Evolutionary conservation across 441 rosid species (phyloP).

Genomic region (Francoa sonchifolia): DNA sequence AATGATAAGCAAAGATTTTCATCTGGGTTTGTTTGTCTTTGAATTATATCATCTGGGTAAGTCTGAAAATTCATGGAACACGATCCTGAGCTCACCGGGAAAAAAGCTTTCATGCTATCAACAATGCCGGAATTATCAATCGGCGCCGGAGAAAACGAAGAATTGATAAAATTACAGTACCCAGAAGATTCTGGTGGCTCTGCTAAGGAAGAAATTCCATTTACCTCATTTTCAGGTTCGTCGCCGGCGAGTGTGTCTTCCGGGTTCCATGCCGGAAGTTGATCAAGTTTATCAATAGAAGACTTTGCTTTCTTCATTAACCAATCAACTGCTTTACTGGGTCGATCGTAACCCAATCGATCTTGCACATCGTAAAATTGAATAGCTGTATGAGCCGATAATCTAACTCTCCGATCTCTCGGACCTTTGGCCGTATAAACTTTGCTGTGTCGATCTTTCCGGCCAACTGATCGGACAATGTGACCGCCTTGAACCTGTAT

Average conservation of each 20-base stretch:
- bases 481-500: constrained; percentile 51
- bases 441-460: constrained; percentile 58
- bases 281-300: constrained; percentile 38
- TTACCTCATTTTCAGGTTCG: too few species aligned
- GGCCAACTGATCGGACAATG: constrained; percentile 41
- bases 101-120: constrained; percentile 31
- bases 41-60: constrained; percentile 36
- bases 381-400: constrained; percentile 52
- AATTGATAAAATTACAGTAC: constrained; percentile 21
- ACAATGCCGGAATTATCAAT: constrained; percentile 17
- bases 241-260: too few species aligned
- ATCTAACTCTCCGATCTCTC: constrained; percentile 45
- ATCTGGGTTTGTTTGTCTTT: constrained; percentile 28
- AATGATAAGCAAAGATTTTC: constrained; percentile 46
- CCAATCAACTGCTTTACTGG: constrained; percentile 60
- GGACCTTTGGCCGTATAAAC: constrained; percentile 49
- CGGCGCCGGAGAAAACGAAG: constrained; percentile 10
- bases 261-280: constrained; percentile 20
- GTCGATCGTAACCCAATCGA: constrained; percentile 48
- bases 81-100: constrained; percentile 24
- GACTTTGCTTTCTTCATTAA: constrained; percentile 45
- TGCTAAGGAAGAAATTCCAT: constrained; percentile 13
- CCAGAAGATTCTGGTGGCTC: constrained; percentile 27
- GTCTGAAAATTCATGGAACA: constrained; percentile 39
- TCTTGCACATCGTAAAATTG: constrained; percentile 62